A percentile compares a stretch with the other conserved stretches of the same genome.
phyloP scores from a whole-genome alignment of 2,329 filamentous ascomycete species.

The Alternaria sp. region DNA sequence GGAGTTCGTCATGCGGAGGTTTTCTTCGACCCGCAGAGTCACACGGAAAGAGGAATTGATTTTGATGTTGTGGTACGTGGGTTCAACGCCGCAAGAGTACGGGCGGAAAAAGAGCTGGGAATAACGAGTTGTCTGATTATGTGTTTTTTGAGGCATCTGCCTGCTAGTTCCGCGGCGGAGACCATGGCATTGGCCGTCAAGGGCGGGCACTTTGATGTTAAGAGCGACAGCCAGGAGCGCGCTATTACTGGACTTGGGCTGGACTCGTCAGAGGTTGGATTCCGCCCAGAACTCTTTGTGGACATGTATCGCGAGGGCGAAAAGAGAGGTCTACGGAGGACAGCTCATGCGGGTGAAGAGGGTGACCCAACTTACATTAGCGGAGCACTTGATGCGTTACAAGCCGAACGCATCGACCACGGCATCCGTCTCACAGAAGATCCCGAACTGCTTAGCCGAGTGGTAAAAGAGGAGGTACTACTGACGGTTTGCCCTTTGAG shows the following conservation, averaged over 20 bases:
- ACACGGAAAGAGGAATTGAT: constrained; percentile 69
- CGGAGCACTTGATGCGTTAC: constrained; percentile 68
- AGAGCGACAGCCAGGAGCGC: constrained; percentile 59
- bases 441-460: constrained; percentile 63
- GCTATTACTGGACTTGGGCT: constrained; percentile 71
- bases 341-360: constrained; percentile 80
- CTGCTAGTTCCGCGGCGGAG: constrained; percentile 58
- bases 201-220: constrained; percentile 49
- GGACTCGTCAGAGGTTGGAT: constrained; percentile 65
- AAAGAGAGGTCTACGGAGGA: constrained; percentile 66
- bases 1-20: constrained; percentile 77
- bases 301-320: constrained; percentile 67
- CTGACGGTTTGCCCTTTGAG: constrained; percentile 78
- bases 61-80: constrained; percentile 72
- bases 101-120: constrained; percentile 69
- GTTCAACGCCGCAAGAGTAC: constrained; percentile 66
- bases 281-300: constrained; percentile 64
- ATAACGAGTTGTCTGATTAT: constrained; percentile 73
- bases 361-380: constrained; percentile 73
- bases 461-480: constrained; percentile 67
- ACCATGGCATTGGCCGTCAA: constrained; percentile 58
- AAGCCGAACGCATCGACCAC: constrained; percentile 76
- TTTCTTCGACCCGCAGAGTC: constrained; percentile 84
- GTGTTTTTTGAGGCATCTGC: constrained; percentile 76
- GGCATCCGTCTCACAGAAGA: constrained; percentile 73